These are phyloP conservation scores for Phylloporus sp. DNA, from an alignment of 1,284 basidiomycete species.

Conservation along the genomic window DNA sequence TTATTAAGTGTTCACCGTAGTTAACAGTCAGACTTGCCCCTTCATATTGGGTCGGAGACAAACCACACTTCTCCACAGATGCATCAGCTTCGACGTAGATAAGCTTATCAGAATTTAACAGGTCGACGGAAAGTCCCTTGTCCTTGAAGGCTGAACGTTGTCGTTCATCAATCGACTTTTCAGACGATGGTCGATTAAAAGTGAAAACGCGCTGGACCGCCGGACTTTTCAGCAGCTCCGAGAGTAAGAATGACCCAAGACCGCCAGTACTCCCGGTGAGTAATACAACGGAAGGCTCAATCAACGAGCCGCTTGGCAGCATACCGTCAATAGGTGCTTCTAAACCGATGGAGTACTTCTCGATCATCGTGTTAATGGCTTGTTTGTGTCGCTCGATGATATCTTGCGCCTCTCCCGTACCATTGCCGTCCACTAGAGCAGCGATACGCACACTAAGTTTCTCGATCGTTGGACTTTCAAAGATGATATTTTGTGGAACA, in stretches of 20 bases:
- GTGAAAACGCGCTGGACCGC: constrained; percentile 37
- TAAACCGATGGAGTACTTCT: constrained; percentile 36
- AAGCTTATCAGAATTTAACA: constrained; percentile 32
- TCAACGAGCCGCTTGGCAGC: constrained; percentile 3
- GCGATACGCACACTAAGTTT: constrained; percentile 27
- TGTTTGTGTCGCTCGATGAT: constrained; percentile 18
- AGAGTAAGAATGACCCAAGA: constrained; percentile 45
- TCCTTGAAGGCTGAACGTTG: constrained; percentile 23
- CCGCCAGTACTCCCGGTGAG: constrained; percentile 47
- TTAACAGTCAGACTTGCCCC: constrained; percentile 11
- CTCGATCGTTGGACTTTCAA: constrained; percentile 37
- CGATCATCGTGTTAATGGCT: constrained; percentile 35
- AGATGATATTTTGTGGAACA: constrained; percentile 32
- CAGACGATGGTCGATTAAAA: constrained; percentile 32
- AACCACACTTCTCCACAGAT: constrained; percentile 28
- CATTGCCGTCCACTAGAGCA: constrained; percentile 16
- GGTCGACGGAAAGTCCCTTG: constrained; percentile 15
- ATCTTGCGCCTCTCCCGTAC: constrained; percentile 1
- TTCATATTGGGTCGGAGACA: constrained; percentile 25
- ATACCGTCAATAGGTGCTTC: constrained; percentile 19
- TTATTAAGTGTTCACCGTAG: not conserved
- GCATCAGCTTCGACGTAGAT: constrained; percentile 36
- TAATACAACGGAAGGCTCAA: constrained; percentile 33
- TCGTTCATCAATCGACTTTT: not conserved
- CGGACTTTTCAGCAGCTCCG: constrained; percentile 30